Conservation (phyloP, 768 basidiomycete genomes). For the Kwoniella dejecticola region DNA sequence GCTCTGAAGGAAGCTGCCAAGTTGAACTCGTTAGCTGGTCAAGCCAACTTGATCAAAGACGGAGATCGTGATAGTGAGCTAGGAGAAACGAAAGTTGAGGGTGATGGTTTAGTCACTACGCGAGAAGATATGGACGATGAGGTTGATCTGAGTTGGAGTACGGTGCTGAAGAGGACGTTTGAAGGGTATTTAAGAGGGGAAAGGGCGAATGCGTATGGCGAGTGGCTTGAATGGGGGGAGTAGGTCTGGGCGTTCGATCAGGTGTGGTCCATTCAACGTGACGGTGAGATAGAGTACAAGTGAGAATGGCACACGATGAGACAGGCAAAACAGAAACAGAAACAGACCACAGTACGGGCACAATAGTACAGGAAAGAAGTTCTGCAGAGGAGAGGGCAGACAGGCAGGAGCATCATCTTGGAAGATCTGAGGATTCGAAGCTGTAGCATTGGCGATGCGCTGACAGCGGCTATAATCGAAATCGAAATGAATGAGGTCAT, state of each 20-base stretch:
- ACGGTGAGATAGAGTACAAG: too few species aligned
- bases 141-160: slow-evolving; percentile 67
- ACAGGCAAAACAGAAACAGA: too few species aligned
- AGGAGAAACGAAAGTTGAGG: slow-evolving; percentile 7
- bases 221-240: slow-evolving; percentile 63
- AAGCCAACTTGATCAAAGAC: neutral
- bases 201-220: slow-evolving; percentile 92
- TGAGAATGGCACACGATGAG: too few species aligned
- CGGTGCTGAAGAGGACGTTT: slow-evolving; percentile 92
- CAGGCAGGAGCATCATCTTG: too few species aligned
- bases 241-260: neutral
- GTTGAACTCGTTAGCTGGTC: slow-evolving; percentile 15
- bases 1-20: slow-evolving; percentile 61
- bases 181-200: slow-evolving; percentile 90
- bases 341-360: too few species aligned
- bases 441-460: too few species aligned
- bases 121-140: slow-evolving; percentile 52
- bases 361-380: too few species aligned
- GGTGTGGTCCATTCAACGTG: neutral
- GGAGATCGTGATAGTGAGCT: neutral
- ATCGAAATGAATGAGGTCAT: too few species aligned
- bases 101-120: slow-evolving; percentile 21
- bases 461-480: too few species aligned
- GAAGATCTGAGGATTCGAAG: too few species aligned
- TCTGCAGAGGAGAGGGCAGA: too few species aligned